Evolutionary conservation across 495 filamentous ascomycete genomes (phyloP).

Genomic region (Podospora didyma): DNA sequence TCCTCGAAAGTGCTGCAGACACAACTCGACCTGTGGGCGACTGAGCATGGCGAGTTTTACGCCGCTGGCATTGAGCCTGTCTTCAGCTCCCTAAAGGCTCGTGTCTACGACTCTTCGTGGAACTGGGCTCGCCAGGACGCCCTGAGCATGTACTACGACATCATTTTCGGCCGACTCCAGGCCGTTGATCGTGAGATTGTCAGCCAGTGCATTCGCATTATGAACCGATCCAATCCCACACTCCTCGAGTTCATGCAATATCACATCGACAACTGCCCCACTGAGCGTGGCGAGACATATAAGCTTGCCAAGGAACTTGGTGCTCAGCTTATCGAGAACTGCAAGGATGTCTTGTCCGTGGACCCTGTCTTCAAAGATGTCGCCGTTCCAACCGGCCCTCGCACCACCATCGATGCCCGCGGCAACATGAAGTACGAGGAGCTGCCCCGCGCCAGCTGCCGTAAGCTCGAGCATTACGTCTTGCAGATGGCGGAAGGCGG

Average conservation of each 20-base stretch:
- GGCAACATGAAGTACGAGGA: constrained; percentile 90
- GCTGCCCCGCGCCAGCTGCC: constrained; percentile 78
- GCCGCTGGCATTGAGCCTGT: constrained; percentile 89
- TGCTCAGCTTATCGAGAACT: constrained; percentile 93
- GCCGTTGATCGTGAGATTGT: constrained; percentile 97
- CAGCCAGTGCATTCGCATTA: constrained; percentile 95
- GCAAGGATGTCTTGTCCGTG: constrained; percentile 79
- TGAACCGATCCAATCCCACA: constrained; percentile 96
- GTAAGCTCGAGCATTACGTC: constrained; percentile 98
- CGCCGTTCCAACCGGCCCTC: constrained; percentile 81
- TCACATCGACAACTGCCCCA: constrained; percentile 98
- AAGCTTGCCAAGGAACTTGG: constrained; percentile 94
- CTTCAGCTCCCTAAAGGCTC: constrained; percentile 88
- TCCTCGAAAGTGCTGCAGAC: constrained; percentile 81
- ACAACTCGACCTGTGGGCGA: constrained; percentile 90
- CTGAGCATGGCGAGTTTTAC: constrained; percentile 95
- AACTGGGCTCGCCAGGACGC: constrained; percentile 99
- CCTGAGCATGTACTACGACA: constrained; percentile 97
- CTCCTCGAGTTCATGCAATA: constrained; percentile 99
- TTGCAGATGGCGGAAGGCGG: constrained; percentile 98
- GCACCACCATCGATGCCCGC: constrained; percentile 81
- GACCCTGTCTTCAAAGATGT: constrained; percentile 96
- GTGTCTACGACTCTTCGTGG: constrained; percentile 97
- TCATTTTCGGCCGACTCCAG: constrained; percentile 92
- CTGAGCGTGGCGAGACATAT: constrained; percentile 95